Conservation (phyloP, 176 grass and related monocot genomes). For the Hordeum marinum region DNA sequence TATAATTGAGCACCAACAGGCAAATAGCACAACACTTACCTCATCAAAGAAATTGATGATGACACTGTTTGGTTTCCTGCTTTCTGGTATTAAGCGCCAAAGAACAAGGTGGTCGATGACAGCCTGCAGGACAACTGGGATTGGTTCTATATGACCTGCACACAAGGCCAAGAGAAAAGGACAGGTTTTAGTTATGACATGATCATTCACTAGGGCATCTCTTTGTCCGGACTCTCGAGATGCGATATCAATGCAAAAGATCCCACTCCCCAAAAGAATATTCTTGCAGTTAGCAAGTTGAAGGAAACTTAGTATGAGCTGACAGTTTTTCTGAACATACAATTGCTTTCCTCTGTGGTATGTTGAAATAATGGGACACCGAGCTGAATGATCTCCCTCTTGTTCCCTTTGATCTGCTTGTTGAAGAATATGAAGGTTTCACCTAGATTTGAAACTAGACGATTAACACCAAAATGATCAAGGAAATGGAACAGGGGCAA, state of each 20-base stretch:
- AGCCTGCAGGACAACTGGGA: conserved; percentile 74
- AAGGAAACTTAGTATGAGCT: background rate
- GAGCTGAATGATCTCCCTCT: conserved; percentile 96
- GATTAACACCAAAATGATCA: conserved; percentile 16
- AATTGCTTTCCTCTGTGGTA: conserved; percentile 80
- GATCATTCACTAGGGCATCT: conserved; percentile 13
- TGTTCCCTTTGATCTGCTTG: conserved; percentile 97
- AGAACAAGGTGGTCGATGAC: conserved; percentile 94
- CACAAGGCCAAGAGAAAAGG: conserved; percentile 10
- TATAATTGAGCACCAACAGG: background rate
- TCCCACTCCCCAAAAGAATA: conserved; percentile 28
- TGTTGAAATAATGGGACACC: conserved; percentile 90
- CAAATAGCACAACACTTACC: conserved; percentile 38
- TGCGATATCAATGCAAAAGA: conserved; percentile 17
- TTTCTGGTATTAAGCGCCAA: conserved; percentile 97
- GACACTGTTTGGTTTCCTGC: conserved; percentile 88
- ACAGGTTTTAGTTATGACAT: conserved; percentile 27
- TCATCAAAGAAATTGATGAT: conserved; percentile 99
- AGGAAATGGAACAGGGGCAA: background rate
- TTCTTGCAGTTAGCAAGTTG: conserved; percentile 19
- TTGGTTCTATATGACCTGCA: conserved; percentile 90
- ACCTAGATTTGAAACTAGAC: conserved; percentile 47
- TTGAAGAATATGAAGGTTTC: conserved; percentile 99
- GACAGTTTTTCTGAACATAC: conserved; percentile 43
- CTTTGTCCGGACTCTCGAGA: conserved; percentile 10